Evolutionary conservation across 805 yeast species (phyloP).

Genomic region (Candida dajiaensis): DNA sequence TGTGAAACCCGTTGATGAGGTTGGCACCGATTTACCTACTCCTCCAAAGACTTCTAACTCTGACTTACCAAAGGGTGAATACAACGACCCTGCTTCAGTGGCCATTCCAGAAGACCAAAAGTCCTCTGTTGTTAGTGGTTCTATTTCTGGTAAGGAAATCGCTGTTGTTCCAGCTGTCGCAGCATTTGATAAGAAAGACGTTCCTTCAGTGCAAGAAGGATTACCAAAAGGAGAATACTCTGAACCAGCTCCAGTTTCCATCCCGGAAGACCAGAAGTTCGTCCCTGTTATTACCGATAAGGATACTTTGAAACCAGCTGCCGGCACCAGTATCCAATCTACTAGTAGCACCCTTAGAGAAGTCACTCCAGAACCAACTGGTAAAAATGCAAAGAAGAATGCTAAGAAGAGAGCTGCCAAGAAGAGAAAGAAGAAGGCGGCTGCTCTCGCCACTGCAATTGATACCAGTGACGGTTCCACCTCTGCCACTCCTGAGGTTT

Average conservation of each 20-base stretch:
- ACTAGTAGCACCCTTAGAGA: constrained; percentile 9
- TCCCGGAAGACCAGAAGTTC: constrained; percentile 9
- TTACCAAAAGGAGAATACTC: constrained; percentile 1
- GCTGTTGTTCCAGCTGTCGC: background rate
- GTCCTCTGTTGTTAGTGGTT: background rate
- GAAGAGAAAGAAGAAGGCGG: constrained; percentile 15
- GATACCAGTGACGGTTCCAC: background rate
- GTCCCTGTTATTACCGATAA: constrained; percentile 1
- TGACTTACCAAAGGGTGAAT: background rate
- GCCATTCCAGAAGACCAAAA: constrained; percentile 1
- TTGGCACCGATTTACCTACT: constrained; percentile 6
- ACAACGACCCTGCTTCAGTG: constrained; percentile 2
- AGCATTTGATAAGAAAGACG: background rate
- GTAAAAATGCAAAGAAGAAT: constrained; percentile 19
- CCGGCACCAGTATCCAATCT: background rate
- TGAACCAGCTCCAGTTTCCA: constrained; percentile 7
- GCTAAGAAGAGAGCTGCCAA: constrained; percentile 19
- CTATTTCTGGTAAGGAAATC: background rate
- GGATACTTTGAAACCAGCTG: background rate
- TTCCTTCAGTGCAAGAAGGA: background rate
- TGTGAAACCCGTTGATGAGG: constrained; percentile 1
- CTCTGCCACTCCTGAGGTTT: background rate
- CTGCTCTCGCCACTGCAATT: constrained; percentile 6
- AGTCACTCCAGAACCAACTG: constrained; percentile 11
- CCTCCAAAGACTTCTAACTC: constrained; percentile 18